phyloP scores from a whole-genome alignment of 805 yeast species.

The Metschnikowia cubensis region DNA sequence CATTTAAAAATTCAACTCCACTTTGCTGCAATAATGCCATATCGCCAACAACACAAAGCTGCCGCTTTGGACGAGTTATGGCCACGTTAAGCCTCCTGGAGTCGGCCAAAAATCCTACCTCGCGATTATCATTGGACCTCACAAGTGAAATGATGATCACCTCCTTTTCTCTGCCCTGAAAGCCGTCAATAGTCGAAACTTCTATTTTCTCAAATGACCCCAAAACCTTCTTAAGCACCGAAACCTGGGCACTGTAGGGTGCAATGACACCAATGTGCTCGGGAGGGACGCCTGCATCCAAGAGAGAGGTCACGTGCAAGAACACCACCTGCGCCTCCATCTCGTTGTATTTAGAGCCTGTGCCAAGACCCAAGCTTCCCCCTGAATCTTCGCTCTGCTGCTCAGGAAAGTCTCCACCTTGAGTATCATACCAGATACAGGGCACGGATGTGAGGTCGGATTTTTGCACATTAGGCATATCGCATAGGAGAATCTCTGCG shows the following conservation, averaged over 20 bases:
- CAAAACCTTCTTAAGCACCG: constrained; percentile 44
- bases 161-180: constrained; percentile 95
- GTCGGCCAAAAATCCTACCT: constrained; percentile 81
- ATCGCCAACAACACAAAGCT: constrained; percentile 83
- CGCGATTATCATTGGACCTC: constrained; percentile 65
- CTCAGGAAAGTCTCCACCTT: constrained; percentile 82
- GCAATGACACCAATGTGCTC: constrained; percentile 77
- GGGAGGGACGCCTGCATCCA: constrained; percentile 49
- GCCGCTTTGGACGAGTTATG: constrained; percentile 84
- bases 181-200: constrained; percentile 90
- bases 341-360: constrained; percentile 68
- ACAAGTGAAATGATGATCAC: constrained; percentile 77
- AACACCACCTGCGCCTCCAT: constrained; percentile 65
- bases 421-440: constrained; percentile 85
- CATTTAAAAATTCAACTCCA: constrained; percentile 45
- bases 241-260: constrained; percentile 87
- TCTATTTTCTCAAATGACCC: constrained; percentile 48
- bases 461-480: constrained; percentile 41
- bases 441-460: constrained; percentile 56
- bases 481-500: constrained; percentile 46
- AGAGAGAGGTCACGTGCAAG: constrained; percentile 51
- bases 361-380: constrained; percentile 10
- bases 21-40: constrained; percentile 58
- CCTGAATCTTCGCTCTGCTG: constrained; percentile 32
- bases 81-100: constrained; percentile 85